A percentile compares a stretch with the other conserved stretches of the same genome.
Conservation (phyloP, 1,139 yeast genomes). For the Candida sp. region DNA sequence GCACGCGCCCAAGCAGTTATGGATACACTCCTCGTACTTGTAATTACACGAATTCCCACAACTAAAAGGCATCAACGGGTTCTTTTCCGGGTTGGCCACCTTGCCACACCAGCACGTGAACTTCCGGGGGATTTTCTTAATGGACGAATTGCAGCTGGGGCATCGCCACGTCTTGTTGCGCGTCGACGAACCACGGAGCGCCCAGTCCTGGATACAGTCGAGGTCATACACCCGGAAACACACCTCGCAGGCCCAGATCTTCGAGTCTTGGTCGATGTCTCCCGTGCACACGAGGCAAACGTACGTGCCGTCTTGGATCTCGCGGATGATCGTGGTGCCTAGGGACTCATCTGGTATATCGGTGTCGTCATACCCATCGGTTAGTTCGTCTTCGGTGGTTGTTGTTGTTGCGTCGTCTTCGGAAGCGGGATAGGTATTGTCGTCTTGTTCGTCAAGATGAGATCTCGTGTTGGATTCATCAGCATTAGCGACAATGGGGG, state of each 20-base stretch:
- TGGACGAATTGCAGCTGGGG: conserved; percentile 77
- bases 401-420: conserved; percentile 7
- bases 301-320: conserved; percentile 70
- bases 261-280: conserved; percentile 69
- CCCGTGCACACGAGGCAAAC: conserved; percentile 85
- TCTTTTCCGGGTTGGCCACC: conserved; percentile 64
- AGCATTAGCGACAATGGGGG: conserved; percentile 1
- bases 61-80: conserved; percentile 74
- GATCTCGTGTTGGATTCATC: conserved; percentile 12
- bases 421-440: background rate
- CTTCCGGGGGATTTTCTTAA: conserved; percentile 55
- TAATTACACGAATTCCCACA: conserved; percentile 86
- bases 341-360: conserved; percentile 28
- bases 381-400: conserved; percentile 6
- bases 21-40: conserved; percentile 64
- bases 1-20: conserved; percentile 75
- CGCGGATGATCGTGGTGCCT: conserved; percentile 47
- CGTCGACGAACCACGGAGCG: conserved; percentile 72
- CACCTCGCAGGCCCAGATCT: conserved; percentile 73
- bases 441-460: conserved; percentile 6
- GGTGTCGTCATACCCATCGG: conserved; percentile 5
- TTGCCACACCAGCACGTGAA: conserved; percentile 95
- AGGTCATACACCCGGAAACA: conserved; percentile 85
- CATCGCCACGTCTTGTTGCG: conserved; percentile 77
- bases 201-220: conserved; percentile 85